A percentile compares a stretch with the other conserved stretches of the same genome.
Conservation (phyloP, 331 rosid genomes). For the Telfairia occidentalis region DNA sequence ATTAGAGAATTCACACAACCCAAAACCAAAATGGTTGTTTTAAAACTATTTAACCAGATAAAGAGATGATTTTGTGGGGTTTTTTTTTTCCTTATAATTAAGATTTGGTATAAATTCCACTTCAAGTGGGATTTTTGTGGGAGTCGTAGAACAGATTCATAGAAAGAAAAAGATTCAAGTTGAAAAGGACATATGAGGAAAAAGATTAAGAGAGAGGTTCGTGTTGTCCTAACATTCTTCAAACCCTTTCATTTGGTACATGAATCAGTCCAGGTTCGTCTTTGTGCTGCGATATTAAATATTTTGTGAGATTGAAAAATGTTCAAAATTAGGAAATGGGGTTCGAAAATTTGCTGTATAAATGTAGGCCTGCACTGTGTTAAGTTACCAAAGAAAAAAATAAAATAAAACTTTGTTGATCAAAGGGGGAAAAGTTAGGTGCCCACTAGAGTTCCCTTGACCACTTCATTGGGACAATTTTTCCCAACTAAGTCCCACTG, state of each 20-base stretch:
- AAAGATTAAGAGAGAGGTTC: not conserved
- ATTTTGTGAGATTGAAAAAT: not conserved
- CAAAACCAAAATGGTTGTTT: not conserved
- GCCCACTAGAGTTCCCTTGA: slow-evolving; percentile 24
- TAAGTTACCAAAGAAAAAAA: not conserved
- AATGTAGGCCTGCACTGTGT: not conserved
- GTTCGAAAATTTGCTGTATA: not conserved
- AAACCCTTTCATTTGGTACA: slow-evolving; percentile 3
- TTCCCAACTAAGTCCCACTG: not conserved
- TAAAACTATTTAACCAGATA: not conserved
- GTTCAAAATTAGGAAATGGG: not conserved
- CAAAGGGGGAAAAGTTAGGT: not conserved
- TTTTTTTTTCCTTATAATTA: not conserved
- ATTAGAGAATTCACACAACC: not conserved
- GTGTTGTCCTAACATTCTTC: not conserved
- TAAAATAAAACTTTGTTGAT: not conserved
- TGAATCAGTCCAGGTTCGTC: slow-evolving; percentile 17
- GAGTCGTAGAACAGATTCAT: not conserved
- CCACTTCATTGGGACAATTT: slow-evolving; percentile 2
- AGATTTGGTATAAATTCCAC: not conserved
- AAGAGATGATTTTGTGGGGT: not conserved
- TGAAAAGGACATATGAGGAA: not conserved
- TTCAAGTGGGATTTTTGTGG: not conserved
- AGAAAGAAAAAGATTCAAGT: not conserved
- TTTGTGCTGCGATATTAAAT: not conserved